Evolutionary conservation across 371 early-diverging fungal genomes (phyloP), one percentile per base, ranked within the genome.

Genomic region (Dichotomocladium elegans): DNA sequence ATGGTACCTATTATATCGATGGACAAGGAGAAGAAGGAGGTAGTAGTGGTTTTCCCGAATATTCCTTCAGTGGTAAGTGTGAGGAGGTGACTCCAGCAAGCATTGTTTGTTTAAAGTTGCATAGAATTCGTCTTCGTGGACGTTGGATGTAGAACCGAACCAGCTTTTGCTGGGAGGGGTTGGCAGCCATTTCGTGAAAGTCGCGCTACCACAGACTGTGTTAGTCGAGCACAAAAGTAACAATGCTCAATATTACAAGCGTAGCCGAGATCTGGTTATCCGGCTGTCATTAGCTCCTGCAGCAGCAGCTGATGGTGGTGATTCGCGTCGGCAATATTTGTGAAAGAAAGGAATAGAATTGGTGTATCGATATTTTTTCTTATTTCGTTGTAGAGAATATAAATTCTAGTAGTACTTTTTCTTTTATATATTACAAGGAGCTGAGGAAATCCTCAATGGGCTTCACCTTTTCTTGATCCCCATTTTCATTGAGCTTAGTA

Each of bases 61-160:
- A 41, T 78, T 57, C 73, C 74, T 21, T 54, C 53, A 19, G 44
- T 62, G 34, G 73, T 74, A 64, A 56, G 60, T 51, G 22, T 11
- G 22, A 10, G 3, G 19, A 22, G 24, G 5, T 21, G 21, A 24
- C 14, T 12, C 14, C 0, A 49, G 24, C 19, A 4, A 4, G 41
- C 25, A 25, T 3, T 25, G 21, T 21, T 22, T 22, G 15, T 9
- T 48, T 4, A 14, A 34, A 3, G 4, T 45, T 17, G n/a, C 4
- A 54, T 53, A 66, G 71, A 59, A 62, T 50, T 41, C 51, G 3
- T 31, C 49, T 7, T 42, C 48, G 2, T 60, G 73, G 58, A 44
- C 49, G n/a, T 26, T 77, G 12, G 72, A 74, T 51, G 60, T 80
- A 3, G 68, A 74, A 41, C 30, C 59, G 2, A 22, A 53, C 3